These are phyloP conservation scores for Heracleum sosnowskyi DNA, from an alignment of 129 eudicot genomes.

Conservation along the genomic window DNA sequence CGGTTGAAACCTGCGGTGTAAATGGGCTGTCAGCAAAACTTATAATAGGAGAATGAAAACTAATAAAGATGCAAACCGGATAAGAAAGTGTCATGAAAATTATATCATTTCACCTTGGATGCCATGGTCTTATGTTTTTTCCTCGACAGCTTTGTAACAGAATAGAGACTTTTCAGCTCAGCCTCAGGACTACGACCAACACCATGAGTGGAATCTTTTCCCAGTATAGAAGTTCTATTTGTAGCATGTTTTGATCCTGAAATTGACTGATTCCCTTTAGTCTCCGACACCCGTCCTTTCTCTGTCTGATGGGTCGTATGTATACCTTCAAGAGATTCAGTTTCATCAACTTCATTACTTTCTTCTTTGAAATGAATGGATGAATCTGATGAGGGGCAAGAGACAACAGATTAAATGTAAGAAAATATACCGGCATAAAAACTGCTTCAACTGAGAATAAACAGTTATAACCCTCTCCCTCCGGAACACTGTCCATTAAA, in stretches of 20 bases:
- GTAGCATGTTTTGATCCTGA: conserved; percentile 34
- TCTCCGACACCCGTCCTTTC: conserved; percentile 33
- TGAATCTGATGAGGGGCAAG: conserved; percentile 27
- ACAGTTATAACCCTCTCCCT: background rate
- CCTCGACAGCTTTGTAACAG: conserved; percentile 37
- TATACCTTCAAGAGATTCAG: conserved; percentile 33
- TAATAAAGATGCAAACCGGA: background rate
- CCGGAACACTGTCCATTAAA: background rate
- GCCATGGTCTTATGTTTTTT: conserved; percentile 50
- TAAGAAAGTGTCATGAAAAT: conserved; percentile 1
- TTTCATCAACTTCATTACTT: conserved; percentile 39
- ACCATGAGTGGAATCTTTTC: conserved; percentile 33
- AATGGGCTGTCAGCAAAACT: conserved; percentile 16
- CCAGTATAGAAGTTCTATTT: conserved; percentile 34
- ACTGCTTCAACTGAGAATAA: background rate
- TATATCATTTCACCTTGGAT: conserved; percentile 46
- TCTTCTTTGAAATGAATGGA: conserved; percentile 32
- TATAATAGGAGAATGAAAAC: background rate
- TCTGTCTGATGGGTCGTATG: conserved; percentile 33
- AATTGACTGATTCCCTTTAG: conserved; percentile 36
- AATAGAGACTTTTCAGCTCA: conserved; percentile 37
- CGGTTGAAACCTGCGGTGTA: conserved; percentile 34
- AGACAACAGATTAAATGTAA: background rate
- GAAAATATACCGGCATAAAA: background rate
- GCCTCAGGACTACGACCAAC: conserved; percentile 35